Conservation (phyloP, 306 rosid species). For the Quercus suber region DNA sequence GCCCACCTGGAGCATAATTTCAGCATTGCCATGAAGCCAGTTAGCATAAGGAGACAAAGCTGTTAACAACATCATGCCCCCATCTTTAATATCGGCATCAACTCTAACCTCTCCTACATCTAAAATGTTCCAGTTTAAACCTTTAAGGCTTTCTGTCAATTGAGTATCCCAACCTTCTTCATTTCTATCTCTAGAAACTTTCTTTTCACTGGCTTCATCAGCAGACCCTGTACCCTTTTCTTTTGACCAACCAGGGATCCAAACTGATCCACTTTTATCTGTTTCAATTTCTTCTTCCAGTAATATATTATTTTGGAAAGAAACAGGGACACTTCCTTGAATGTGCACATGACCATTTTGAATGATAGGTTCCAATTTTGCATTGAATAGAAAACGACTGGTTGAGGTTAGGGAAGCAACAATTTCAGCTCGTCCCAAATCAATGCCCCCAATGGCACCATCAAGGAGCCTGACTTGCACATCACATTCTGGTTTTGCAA, state of each 20-base stretch:
- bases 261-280: conserved; percentile 43
- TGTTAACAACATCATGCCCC: conserved; percentile 93
- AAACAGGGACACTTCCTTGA: conserved; percentile 89
- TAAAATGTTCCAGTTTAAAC: conserved; percentile 70
- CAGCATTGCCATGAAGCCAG: conserved; percentile 97
- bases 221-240: conserved; percentile 44
- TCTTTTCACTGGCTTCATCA: conserved; percentile 50
- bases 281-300: conserved; percentile 56
- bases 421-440: conserved; percentile 87
- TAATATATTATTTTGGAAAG: conserved; percentile 51
- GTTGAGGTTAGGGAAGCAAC: conserved; percentile 88
- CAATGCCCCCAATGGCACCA: conserved; percentile 85
- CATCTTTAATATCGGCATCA: conserved; percentile 89
- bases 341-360: conserved; percentile 86
- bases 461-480: conserved; percentile 95
- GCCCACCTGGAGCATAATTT: conserved; percentile 78
- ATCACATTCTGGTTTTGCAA: conserved; percentile 92
- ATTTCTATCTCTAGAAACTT: conserved; percentile 59
- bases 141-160: conserved; percentile 82
- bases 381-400: conserved; percentile 83
- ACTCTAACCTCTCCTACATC: conserved; percentile 87
- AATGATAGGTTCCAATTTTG: conserved; percentile 81
- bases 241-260: conserved; percentile 72
- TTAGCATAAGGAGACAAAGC: conserved; percentile 84
- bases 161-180: conserved; percentile 75